Evolutionary conservation across 345 rosid species (phyloP).

Genomic region (Salix suchowensis): DNA sequence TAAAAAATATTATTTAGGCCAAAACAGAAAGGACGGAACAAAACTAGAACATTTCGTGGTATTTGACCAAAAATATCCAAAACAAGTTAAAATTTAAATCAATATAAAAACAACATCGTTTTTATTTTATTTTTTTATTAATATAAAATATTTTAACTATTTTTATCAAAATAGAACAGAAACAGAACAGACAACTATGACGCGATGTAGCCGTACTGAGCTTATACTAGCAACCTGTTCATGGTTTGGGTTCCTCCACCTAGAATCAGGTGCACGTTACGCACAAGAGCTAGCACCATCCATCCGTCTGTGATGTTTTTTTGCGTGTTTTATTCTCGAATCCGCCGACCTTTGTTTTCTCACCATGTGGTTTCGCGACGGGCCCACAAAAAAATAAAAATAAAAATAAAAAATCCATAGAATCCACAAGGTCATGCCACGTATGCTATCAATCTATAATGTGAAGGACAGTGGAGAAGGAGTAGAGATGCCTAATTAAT

Average conservation of each 20-base stretch:
- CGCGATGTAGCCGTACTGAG: too few species aligned
- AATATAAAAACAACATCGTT: fast-evolving
- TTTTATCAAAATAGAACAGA: too few species aligned
- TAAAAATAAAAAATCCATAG: background rate
- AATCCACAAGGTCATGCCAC: background rate
- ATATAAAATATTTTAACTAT: fast-evolving
- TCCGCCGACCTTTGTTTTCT: background rate
- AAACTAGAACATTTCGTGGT: too few species aligned
- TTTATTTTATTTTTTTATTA: too few species aligned
- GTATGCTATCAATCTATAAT: background rate
- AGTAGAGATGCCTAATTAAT: background rate
- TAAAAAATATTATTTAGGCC: too few species aligned
- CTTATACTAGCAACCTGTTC: background rate
- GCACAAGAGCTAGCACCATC: background rate
- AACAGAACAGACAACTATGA: too few species aligned
- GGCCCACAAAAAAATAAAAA: background rate
- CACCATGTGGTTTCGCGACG: background rate
- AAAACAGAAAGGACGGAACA: fast-evolving
- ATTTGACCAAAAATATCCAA: too few species aligned
- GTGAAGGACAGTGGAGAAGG: background rate
- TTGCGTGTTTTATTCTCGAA: background rate
- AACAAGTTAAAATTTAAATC: too few species aligned
- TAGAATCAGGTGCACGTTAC: conserved; percentile 7
- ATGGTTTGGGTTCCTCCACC: background rate
- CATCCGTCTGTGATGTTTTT: background rate